These are phyloP conservation scores for Streptanthus diversifolius DNA, from an alignment of 345 rosid species.

Conservation along the genomic window DNA sequence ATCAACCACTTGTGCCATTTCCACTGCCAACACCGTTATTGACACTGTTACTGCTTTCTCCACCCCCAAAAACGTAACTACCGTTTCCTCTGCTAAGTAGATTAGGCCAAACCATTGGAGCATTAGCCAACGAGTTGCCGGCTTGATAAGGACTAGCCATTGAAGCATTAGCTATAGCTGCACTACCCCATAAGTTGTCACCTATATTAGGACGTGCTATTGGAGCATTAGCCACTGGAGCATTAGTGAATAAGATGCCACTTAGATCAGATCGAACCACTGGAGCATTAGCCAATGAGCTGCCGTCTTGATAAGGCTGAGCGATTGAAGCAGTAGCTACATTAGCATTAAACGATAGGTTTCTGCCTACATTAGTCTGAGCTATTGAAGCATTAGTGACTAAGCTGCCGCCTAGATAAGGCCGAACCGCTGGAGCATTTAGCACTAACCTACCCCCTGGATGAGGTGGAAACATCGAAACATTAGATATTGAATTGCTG, in stretches of 20 bases:
- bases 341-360: not conserved
- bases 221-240: not conserved
- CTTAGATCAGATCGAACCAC: not conserved
- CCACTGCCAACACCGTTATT: too few relatives aligned
- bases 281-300: not conserved
- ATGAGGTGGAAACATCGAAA: not conserved
- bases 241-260: not conserved
- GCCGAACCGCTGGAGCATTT: not conserved
- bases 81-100: too few relatives aligned
- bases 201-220: not conserved
- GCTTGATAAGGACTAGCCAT: not conserved
- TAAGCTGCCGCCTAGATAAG: not conserved
- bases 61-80: too few relatives aligned
- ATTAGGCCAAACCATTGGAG: too few relatives aligned
- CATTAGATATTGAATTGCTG: not conserved
- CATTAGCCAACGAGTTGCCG: not conserved
- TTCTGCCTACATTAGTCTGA: not conserved
- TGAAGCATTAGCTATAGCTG: not conserved
- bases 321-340: not conserved
- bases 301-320: not conserved
- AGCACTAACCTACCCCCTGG: not conserved
- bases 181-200: not conserved
- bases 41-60: too few relatives aligned
- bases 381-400: not conserved
- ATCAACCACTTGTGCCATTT: too few relatives aligned